phyloP scores from a whole-genome alignment of 2,329 filamentous ascomycete genomes.

The Paraphaeosphaeria sporulosa region DNA sequence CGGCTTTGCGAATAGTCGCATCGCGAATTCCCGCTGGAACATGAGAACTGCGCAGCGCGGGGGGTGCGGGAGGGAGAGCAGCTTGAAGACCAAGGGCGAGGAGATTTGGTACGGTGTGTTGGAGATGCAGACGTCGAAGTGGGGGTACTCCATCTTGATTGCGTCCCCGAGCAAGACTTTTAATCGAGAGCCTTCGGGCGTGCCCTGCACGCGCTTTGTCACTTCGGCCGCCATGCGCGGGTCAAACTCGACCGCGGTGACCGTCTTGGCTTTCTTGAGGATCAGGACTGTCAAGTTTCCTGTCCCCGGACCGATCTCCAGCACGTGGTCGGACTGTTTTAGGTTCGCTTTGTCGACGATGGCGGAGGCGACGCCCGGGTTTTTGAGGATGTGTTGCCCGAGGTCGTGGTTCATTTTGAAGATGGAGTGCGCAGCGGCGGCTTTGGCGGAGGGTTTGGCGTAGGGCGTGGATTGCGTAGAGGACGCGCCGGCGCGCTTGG shows the following conservation, averaged over 20 bases:
- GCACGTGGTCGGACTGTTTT: constrained; percentile 85
- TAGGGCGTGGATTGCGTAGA: constrained; percentile 53
- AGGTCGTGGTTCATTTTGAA: constrained; percentile 97
- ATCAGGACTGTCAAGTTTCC: constrained; percentile 91
- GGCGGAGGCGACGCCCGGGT: constrained; percentile 81
- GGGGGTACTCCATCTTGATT: constrained; percentile 81
- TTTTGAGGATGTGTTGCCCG: constrained; percentile 92
- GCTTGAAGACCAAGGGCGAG: constrained; percentile 88
- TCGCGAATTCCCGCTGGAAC: constrained; percentile 95
- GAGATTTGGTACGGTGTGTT: constrained; percentile 85
- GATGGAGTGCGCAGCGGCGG: constrained; percentile 74
- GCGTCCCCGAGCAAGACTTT: constrained; percentile 92
- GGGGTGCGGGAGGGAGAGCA: constrained; percentile 77
- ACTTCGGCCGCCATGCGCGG: constrained; percentile 96
- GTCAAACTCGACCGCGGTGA: constrained; percentile 89
- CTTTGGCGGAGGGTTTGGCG: constrained; percentile 55
- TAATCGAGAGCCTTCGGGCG: constrained; percentile 76
- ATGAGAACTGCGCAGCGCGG: constrained; percentile 89
- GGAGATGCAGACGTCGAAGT: constrained; percentile 81
- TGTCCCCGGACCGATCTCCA: constrained; percentile 91
- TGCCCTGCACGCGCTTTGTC: constrained; percentile 91
- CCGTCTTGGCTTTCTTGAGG: constrained; percentile 83
- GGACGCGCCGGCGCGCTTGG: constrained; percentile 37
- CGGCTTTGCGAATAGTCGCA: constrained; percentile 85
- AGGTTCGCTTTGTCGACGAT: constrained; percentile 88